Evolutionary conservation across 345 rosid genomes (phyloP).

Genomic region (Limnanthes douglasii): DNA sequence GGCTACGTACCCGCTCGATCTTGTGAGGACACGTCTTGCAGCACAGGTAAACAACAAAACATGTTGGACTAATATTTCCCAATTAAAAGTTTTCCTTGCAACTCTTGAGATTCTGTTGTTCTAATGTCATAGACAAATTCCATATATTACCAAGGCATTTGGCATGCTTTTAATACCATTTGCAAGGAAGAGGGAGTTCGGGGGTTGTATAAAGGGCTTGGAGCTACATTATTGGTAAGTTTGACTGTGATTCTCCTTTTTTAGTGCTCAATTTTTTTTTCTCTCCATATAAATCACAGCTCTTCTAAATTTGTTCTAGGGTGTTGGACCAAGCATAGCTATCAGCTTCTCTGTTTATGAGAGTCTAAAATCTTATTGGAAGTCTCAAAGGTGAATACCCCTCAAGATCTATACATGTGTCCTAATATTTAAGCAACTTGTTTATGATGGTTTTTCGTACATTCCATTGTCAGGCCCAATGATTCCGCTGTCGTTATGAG

Average conservation of each 20-base stretch:
- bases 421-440: too few species aligned
- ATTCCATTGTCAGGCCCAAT: slow-evolving; percentile 36
- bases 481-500: slow-evolving; percentile 47
- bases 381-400: slow-evolving; percentile 37
- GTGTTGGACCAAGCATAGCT: slow-evolving; percentile 91
- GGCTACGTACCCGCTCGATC: slow-evolving; percentile 87
- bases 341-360: slow-evolving; percentile 79
- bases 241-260: slow-evolving; percentile 5
- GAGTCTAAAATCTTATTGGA: slow-evolving; percentile 55
- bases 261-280: slow-evolving; percentile 4
- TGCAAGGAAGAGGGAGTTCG: slow-evolving; percentile 68
- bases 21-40: slow-evolving; percentile 92
- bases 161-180: slow-evolving; percentile 63
- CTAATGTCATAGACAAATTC: slow-evolving; percentile 41
- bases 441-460: slow-evolving; percentile 2
- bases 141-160: slow-evolving; percentile 72
- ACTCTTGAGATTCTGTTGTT: neutral
- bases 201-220: slow-evolving; percentile 94
- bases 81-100: neutral
- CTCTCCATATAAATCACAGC: neutral
- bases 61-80: neutral
- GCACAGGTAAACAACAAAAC: slow-evolving; percentile 48
- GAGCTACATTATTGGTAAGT: slow-evolving; percentile 81
- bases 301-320: slow-evolving; percentile 26
- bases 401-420: too few species aligned